Evolutionary conservation across 768 basidiomycete species (phyloP).

Genomic region (Lepiota brunneoincarnata): DNA sequence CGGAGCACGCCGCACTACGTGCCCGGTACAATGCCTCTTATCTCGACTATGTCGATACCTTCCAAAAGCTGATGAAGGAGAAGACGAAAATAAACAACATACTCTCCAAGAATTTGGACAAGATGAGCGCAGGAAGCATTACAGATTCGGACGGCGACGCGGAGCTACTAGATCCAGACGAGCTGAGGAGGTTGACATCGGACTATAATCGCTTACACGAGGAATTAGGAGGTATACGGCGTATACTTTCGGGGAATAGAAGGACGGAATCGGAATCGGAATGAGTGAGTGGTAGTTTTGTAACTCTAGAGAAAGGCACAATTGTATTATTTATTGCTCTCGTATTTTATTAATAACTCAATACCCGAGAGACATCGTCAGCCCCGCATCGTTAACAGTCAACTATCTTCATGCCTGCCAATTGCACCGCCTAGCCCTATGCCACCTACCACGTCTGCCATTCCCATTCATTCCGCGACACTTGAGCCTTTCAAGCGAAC

Average conservation of each 20-base stretch:
- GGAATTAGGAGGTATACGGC: conserved; percentile 52
- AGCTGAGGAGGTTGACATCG: conserved; percentile 39
- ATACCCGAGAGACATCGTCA: not conserved
- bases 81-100: conserved; percentile 52
- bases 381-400: not conserved
- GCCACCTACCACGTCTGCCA: not conserved
- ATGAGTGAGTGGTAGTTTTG: too few relatives aligned
- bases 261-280: not conserved
- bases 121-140: conserved; percentile 29
- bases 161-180: conserved; percentile 53
- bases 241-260: conserved; percentile 12
- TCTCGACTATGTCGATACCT: conserved; percentile 44
- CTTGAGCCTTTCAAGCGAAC: not conserved
- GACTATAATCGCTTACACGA: conserved; percentile 45
- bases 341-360: conserved; percentile 9
- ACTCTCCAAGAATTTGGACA: conserved; percentile 35
- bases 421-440: not conserved
- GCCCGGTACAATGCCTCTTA: conserved; percentile 52
- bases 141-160: conserved; percentile 55
- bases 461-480: not conserved
- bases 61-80: conserved; percentile 45
- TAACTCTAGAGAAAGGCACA: not conserved
- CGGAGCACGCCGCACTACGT: conserved; percentile 51
- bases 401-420: not conserved
- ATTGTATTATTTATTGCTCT: conserved; percentile 9